Base-by-base conservation (phyloP, 441 rosid genomes). In the Populus trichocarpa region DNA sequence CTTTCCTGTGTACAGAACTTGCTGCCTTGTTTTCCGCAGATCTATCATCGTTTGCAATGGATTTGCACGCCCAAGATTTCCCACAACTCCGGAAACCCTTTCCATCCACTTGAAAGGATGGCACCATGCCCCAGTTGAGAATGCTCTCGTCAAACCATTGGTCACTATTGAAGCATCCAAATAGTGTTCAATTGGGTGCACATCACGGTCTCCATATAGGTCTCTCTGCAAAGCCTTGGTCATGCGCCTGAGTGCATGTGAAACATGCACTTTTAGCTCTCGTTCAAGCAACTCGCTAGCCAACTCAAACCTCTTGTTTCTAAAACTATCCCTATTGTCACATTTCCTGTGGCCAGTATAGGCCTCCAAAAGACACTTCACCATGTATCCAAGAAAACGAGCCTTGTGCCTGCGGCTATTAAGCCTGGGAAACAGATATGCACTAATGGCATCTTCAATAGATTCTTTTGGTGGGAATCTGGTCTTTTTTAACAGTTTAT, bases 211-310 rank as follows among this genome's bases (percentile, higher is more conserved):
- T 25, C 90, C 92, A 69, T 87, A 83, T 26, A 96, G 96, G 67
- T 92, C 93, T 77, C 83, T 91, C 83, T 92, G 97, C 77, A 96
- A 82, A 79, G 87, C 85, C 87, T 90, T 92, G 75, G 87, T 73
- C 98, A 94, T 94, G 50, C 87, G 87, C 81, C 79, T 88, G 81
- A 95, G 87, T 53, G 95, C 93, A 83, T 93, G 97, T 46, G 86
- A 84, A 75, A 94, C 69, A 72, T 96, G 99, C 77, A 89, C 93
- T 87, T 82, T 88, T 50, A 94, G 36, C 86, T 96, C 99, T 78
- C 97, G 85, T 79, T 94, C 98, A 53, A 96, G 91, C 81, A 96
- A 82, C 79, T 94, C 98, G 67, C 95, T 91, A 67, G 98, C 97
- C 78, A 94, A 75, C 72, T 94, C 99, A 69, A 94, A 77, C 82